Evolutionary conservation across 192 early-diverging fungal genomes (phyloP).

Genomic region (Coemansia sp.): DNA sequence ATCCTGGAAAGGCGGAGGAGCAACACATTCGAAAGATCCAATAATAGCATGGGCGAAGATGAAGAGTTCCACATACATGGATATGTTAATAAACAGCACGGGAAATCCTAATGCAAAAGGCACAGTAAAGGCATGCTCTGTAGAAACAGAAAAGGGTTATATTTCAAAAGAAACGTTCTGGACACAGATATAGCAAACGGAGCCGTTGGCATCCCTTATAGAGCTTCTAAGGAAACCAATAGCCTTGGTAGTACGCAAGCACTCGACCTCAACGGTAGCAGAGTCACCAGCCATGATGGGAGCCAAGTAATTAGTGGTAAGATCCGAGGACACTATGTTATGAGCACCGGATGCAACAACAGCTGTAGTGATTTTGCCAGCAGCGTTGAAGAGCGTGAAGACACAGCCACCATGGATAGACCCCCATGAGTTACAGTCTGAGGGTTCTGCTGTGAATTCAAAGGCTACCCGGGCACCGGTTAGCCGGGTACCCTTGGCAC

Average conservation of each 20-base stretch:
- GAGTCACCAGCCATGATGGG: constrained; percentile 20
- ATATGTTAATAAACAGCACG: too few relatives aligned
- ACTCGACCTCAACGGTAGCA: constrained; percentile 32
- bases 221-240: constrained; percentile 31
- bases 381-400: constrained; percentile 43
- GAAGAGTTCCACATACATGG: too few relatives aligned
- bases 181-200: constrained; percentile 30
- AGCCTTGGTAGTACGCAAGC: constrained; percentile 38
- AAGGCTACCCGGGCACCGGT: constrained; percentile 29
- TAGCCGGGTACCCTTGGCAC: constrained; percentile 35
- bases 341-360: constrained; percentile 30
- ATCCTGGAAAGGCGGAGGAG: too few relatives aligned
- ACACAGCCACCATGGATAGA: constrained; percentile 54
- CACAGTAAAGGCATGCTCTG: too few relatives aligned
- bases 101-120: too few relatives aligned
- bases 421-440: constrained; percentile 52
- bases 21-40: too few relatives aligned
- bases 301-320: constrained; percentile 44
- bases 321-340: constrained; percentile 39
- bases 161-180: constrained; percentile 39
- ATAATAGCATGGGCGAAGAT: too few relatives aligned
- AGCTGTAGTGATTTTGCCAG: constrained; percentile 49
- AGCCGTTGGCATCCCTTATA: constrained; percentile 22
- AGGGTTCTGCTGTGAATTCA: constrained; percentile 23
- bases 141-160: too few relatives aligned